These are phyloP conservation scores for Pichia sp. DNA, from an alignment of 1,139 yeast species.

Conservation along the genomic window DNA sequence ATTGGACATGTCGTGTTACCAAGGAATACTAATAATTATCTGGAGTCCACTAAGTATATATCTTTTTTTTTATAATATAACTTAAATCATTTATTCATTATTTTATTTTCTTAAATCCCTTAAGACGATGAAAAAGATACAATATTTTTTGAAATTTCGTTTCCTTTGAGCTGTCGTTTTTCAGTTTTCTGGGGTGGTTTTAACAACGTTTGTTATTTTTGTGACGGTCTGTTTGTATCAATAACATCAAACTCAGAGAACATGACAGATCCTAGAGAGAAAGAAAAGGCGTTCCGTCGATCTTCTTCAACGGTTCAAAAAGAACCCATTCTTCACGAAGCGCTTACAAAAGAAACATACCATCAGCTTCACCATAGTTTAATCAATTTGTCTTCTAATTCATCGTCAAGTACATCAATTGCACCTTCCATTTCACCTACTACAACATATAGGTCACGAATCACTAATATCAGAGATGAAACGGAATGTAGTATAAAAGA, in stretches of 20 bases:
- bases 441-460: not conserved
- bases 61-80: not conserved
- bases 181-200: not conserved
- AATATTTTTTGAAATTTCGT: not conserved
- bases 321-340: conserved; percentile 16
- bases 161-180: not conserved
- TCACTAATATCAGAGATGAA: not conserved
- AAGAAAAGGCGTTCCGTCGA: conserved; percentile 1
- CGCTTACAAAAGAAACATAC: conserved; percentile 4
- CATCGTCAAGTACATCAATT: conserved; percentile 5
- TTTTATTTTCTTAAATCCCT: not conserved
- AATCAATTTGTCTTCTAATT: not conserved
- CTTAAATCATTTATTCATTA: not conserved
- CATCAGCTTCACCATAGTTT: not conserved
- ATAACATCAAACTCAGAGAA: not conserved
- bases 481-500: conserved; percentile 1
- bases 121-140: not conserved
- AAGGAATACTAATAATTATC: conserved; percentile 16
- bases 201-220: not conserved
- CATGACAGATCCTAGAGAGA: not conserved
- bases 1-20: conserved; percentile 64
- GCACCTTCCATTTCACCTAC: not conserved
- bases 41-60: not conserved
- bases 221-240: not conserved
- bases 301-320: conserved; percentile 10